Evolutionary conservation across 305 asterid genomes (phyloP).

Genomic region (Andrographis paniculata): DNA sequence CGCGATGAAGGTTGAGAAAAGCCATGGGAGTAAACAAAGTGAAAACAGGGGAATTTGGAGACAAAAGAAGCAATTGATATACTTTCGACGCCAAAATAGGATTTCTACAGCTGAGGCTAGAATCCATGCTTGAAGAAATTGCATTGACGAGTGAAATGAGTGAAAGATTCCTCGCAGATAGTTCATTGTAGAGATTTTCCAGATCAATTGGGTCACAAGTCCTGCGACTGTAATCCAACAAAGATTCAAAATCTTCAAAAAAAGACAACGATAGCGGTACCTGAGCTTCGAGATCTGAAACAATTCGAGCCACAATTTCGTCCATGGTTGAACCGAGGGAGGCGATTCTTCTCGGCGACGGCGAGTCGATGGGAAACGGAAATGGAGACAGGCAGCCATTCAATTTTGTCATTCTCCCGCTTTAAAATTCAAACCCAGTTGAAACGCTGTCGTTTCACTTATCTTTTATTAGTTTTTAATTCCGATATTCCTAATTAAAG

Average conservation of each 20-base stretch:
- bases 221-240: slow-evolving; percentile 45
- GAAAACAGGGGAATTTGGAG: slow-evolving; percentile 87
- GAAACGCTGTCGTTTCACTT: slow-evolving; percentile 10
- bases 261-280: slow-evolving; percentile 35
- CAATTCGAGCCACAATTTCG: slow-evolving; percentile 43
- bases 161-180: slow-evolving; percentile 57
- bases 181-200: slow-evolving; percentile 42
- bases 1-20: slow-evolving; percentile 63
- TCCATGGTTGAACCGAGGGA: slow-evolving; percentile 52
- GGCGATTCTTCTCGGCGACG: slow-evolving; percentile 9
- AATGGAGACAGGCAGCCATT: slow-evolving; percentile 15
- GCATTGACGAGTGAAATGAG: slow-evolving; percentile 29
- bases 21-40: slow-evolving; percentile 84
- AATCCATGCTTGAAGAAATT: slow-evolving; percentile 66
- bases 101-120: slow-evolving; percentile 30
- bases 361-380: neutral
- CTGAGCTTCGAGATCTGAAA: slow-evolving; percentile 47
- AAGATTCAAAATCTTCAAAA: slow-evolving; percentile 47
- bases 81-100: slow-evolving; percentile 66
- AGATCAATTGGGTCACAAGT: slow-evolving; percentile 50
- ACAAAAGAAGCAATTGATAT: slow-evolving; percentile 52
- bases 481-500: no score
- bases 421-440: slow-evolving; percentile 3
- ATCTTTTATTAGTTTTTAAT: neutral
- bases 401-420: slow-evolving; percentile 36